These are phyloP conservation scores for Acer yangbiense DNA, from an alignment of 345 rosid species.

Conservation along the genomic window DNA sequence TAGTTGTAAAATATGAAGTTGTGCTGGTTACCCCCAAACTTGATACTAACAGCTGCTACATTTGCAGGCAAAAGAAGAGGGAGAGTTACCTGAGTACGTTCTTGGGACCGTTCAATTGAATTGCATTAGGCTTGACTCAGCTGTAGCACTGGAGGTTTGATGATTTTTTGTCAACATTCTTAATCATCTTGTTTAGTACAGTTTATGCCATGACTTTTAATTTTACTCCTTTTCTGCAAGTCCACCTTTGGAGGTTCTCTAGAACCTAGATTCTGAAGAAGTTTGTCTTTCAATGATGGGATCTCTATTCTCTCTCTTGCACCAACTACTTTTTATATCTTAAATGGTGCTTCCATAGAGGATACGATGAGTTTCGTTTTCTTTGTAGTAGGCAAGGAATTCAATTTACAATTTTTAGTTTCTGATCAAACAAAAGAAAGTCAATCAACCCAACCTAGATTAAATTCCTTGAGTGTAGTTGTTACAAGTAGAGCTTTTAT, in stretches of 20 bases:
- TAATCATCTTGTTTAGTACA: neutral
- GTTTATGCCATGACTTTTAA: neutral
- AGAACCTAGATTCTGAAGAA: neutral
- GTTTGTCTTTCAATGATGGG: too few species aligned
- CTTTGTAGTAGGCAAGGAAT: neutral
- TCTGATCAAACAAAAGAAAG: neutral
- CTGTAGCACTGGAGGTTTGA: conserved; percentile 60
- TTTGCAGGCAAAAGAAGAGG: conserved; percentile 81
- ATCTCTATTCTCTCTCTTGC: neutral
- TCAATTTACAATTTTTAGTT: neutral
- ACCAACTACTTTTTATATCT: neutral
- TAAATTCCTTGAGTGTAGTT: neutral
- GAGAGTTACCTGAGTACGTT: conserved; percentile 87
- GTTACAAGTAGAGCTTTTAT: neutral
- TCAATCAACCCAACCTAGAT: neutral
- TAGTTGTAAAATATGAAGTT: neutral
- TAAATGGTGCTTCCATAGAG: neutral
- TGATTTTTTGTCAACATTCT: conserved; percentile 15
- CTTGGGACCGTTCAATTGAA: conserved; percentile 90
- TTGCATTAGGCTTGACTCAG: conserved; percentile 73
- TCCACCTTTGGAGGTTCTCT: neutral
- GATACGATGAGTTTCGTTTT: neutral
- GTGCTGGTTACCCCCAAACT: neutral
- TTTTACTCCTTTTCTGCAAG: conserved; percentile 1
- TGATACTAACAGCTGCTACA: neutral